These are phyloP conservation scores for Nemania serpens DNA, from an alignment of 2,329 filamentous ascomycete genomes.

Conservation along the genomic window DNA sequence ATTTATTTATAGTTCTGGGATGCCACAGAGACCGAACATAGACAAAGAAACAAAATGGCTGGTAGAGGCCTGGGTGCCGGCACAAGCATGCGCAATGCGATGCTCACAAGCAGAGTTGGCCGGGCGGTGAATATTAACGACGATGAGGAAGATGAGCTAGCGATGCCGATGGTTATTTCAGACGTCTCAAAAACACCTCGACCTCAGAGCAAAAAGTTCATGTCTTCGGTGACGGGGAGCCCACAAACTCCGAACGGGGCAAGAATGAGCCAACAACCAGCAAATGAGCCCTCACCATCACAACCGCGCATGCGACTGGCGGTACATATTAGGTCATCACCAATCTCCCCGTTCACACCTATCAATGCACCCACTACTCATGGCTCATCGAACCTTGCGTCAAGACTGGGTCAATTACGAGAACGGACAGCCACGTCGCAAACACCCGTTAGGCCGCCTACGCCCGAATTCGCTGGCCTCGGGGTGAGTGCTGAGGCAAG, in stretches of 20 bases:
- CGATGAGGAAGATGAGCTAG: conserved; percentile 19
- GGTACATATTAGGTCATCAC: conserved; percentile 37
- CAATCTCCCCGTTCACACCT: conserved; percentile 26
- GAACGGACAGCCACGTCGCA: conserved; percentile 13
- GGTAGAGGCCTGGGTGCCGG: neutral
- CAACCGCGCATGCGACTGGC: conserved; percentile 29
- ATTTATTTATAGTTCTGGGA: neutral
- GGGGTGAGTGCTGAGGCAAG: conserved; percentile 17
- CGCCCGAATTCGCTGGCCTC: conserved; percentile 8
- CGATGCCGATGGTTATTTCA: conserved; percentile 20
- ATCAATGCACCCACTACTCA: conserved; percentile 16
- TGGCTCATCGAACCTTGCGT: conserved; percentile 8
- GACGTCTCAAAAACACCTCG: conserved; percentile 19
- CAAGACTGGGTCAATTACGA: conserved; percentile 8
- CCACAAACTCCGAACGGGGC: conserved; percentile 10
- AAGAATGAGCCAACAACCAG: conserved; percentile 10
- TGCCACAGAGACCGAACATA: neutral
- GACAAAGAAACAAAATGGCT: conserved; percentile 13
- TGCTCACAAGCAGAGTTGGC: neutral
- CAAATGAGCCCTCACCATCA: conserved; percentile 10
- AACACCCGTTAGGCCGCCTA: conserved; percentile 6
- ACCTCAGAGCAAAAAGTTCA: neutral
- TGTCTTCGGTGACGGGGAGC: conserved; percentile 9
- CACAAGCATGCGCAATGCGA: conserved; percentile 4
- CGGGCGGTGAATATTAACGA: neutral